phyloP scores from a whole-genome alignment of 768 basidiomycete species.

The Mrakia frigida region DNA sequence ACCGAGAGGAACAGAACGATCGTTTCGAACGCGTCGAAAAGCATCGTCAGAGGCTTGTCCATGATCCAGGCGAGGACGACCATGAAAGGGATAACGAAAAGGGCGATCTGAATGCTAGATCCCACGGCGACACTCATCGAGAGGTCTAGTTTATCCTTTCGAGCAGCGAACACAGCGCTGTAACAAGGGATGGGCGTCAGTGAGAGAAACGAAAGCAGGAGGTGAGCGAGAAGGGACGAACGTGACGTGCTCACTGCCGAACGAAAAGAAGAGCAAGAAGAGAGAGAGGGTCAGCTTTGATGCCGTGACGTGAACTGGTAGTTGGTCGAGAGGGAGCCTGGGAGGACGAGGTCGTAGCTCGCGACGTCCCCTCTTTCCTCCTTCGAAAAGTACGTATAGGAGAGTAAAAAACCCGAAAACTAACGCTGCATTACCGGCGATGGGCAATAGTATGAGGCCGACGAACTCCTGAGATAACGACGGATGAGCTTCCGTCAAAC shows the following conservation, averaged over 20 bases:
- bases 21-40: slow-evolving; percentile 40
- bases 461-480: slow-evolving; percentile 72
- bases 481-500: slow-evolving; percentile 43
- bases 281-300: slow-evolving; percentile 42
- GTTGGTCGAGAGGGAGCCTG: slow-evolving; percentile 83
- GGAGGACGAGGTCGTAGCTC: no score
- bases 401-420: slow-evolving; percentile 49
- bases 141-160: slow-evolving; percentile 34
- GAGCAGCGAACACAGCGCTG: slow-evolving; percentile 30
- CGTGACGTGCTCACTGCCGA: slow-evolving; percentile 65
- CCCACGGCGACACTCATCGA: slow-evolving; percentile 38
- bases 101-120: slow-evolving; percentile 39
- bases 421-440: slow-evolving; percentile 31
- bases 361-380: no score
- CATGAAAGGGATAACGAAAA: slow-evolving; percentile 41
- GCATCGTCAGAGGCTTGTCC: slow-evolving; percentile 40
- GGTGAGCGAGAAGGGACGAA: no score
- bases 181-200: no score
- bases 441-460: slow-evolving; percentile 46
- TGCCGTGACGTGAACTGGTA: no score
- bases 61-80: slow-evolving; percentile 42
- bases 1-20: slow-evolving; percentile 50
- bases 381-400: slow-evolving; percentile 73
- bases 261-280: slow-evolving; percentile 54
- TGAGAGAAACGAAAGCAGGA: no score